Conservation (phyloP, 176 grass and related monocot species). For the Eremochloa ophiuroides region DNA sequence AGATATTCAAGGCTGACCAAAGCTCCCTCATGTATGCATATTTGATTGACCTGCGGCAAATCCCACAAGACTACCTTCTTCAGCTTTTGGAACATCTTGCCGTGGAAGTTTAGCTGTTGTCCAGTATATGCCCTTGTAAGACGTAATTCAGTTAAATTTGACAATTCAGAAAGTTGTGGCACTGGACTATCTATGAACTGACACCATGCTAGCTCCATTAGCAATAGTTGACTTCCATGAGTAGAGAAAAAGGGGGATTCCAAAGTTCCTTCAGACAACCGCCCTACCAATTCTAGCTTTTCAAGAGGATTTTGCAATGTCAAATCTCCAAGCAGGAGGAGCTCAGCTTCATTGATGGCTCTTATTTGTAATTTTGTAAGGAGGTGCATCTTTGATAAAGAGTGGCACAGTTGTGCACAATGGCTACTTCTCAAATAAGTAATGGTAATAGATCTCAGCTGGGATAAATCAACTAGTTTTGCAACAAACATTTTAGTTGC, state of each 20-base stretch:
- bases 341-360: conserved; percentile 23
- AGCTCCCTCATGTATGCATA: conserved; percentile 27
- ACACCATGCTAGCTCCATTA: conserved; percentile 19
- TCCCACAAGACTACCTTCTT: background rate
- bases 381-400: conserved; percentile 31
- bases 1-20: conserved; percentile 21
- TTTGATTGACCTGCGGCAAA: conserved; percentile 28
- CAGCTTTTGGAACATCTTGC: conserved; percentile 9
- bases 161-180: conserved; percentile 7
- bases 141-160: conserved; percentile 10
- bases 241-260: conserved; percentile 17
- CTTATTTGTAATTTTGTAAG: conserved; percentile 24
- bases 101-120: background rate
- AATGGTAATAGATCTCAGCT: conserved; percentile 41
- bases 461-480: conserved; percentile 26
- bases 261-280: conserved; percentile 24
- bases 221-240: background rate
- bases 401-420: conserved; percentile 20
- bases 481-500: conserved; percentile 26
- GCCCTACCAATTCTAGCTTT: conserved; percentile 15
- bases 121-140: conserved; percentile 2
- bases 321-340: conserved; percentile 33
- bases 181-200: background rate
- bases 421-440: conserved; percentile 14
- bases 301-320: conserved; percentile 19